Evolutionary conservation across 139 green algal genomes (phyloP).

Genomic region (Tetradesmus lagerheimii): DNA sequence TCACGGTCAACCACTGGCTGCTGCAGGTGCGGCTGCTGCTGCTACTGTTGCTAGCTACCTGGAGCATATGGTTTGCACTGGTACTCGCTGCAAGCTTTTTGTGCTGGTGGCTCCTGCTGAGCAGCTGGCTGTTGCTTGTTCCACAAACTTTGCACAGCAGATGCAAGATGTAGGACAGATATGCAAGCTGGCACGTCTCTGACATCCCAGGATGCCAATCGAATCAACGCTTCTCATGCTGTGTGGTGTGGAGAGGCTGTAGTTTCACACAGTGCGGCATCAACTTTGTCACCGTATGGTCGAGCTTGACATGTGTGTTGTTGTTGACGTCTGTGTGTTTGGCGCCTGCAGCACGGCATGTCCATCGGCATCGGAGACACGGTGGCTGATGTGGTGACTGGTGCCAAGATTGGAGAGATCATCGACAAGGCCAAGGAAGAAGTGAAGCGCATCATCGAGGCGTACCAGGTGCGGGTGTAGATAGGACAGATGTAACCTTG

Average conservation of each 20-base stretch:
- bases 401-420: constrained; percentile 93
- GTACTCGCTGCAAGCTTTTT: neutral
- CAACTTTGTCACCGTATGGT: too few species aligned
- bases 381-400: constrained; percentile 94
- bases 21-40: constrained; percentile 59
- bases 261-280: too few species aligned
- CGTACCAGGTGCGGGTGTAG: constrained; percentile 85
- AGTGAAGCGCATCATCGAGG: constrained; percentile 89
- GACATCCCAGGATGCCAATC: too few species aligned
- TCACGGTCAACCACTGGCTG: constrained; percentile 97
- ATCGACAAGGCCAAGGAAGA: constrained; percentile 91
- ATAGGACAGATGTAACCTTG: too few species aligned
- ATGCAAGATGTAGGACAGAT: too few species aligned
- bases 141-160: neutral
- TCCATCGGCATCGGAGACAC: constrained; percentile 98
- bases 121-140: neutral
- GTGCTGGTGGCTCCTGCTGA: neutral
- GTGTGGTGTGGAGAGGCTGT: too few species aligned
- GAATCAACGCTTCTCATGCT: too few species aligned
- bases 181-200: too few species aligned
- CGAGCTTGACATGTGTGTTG: too few species aligned
- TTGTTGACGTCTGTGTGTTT: too few species aligned
- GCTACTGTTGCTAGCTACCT: neutral
- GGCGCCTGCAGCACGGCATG: constrained; percentile 83
- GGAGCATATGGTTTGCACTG: neutral